Percentiles rank a stretch among this genome's conserved stretches.
Evolutionary conservation across 352 stramenopile genomes (phyloP).

Genomic region (Globisporangium cystogenes): DNA sequence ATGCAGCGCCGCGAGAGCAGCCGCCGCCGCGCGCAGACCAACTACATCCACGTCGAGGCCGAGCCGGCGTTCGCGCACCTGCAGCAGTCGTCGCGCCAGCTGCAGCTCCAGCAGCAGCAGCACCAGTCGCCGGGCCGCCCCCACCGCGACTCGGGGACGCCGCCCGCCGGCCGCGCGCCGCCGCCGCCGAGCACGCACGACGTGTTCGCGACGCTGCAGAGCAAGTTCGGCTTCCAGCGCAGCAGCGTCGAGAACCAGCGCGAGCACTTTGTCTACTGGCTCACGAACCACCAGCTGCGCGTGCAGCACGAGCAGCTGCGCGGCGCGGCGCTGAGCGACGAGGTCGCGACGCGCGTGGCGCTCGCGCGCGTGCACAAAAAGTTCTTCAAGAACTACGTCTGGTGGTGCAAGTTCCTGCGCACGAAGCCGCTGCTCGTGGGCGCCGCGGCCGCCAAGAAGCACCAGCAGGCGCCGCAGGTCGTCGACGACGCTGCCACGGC

Average conservation of each 20-base stretch:
- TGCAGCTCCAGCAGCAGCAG: neutral
- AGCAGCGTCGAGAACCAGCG: conserved; percentile 79
- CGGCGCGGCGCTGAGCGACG: conserved; percentile 24
- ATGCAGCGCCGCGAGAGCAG: conserved; percentile 17
- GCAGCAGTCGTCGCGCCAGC: conserved; percentile 52
- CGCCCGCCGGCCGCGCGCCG: conserved; percentile 5
- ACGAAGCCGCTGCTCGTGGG: conserved; percentile 42
- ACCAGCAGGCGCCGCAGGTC: conserved; percentile 16
- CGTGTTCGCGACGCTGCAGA: conserved; percentile 71
- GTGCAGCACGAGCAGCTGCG: conserved; percentile 33
- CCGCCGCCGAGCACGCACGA: conserved; percentile 22
- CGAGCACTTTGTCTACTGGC: conserved; percentile 80
- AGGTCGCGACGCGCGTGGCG: conserved; percentile 42
- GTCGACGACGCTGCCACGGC: conserved; percentile 49
- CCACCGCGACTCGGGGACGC: conserved; percentile 6
- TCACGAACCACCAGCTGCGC: conserved; percentile 81
- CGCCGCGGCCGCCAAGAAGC: conserved; percentile 1
- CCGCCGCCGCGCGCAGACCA: conserved; percentile 38
- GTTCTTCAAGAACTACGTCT: conserved; percentile 90
- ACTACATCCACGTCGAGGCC: conserved; percentile 73
- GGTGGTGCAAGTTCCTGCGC: conserved; percentile 94
- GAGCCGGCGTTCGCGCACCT: conserved; percentile 54
- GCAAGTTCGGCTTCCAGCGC: conserved; percentile 78
- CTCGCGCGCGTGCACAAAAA: conserved; percentile 61
- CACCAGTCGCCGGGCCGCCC: conserved; percentile 3